Base-by-base conservation (phyloP, 352 stramenopile species). In the Phytophthora sojae region DNA sequence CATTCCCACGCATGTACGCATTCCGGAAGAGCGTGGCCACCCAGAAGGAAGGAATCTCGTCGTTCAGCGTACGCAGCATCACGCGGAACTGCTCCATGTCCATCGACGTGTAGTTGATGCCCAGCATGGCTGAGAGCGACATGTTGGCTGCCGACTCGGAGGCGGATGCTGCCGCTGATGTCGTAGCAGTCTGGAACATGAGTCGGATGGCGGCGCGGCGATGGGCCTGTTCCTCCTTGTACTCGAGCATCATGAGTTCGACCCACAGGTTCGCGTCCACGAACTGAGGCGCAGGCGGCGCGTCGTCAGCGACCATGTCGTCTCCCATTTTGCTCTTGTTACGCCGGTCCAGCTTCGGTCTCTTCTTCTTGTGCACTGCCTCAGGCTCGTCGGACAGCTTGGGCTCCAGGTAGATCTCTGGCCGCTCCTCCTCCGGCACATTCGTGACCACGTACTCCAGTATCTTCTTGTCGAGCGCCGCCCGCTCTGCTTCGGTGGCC, bases 211-310 rank as follows among this genome's bases (percentile, higher is more conserved):
- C 92, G 17, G 92, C 92, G 4, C 87, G 79, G 3, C 94, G 88
- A 64, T 98, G 93, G 0, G 93, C 90, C 69, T 98, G 93, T 62
- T 98, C 94, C 56, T 97, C 91, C 35, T 96, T 95, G 75, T 98
- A 97, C 73, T 97, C 89, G 52, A 93, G 80, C 82, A 96, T 91
- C 87, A 96, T 94, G 19, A 95, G 73, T 35, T 94, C 85, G 3
- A 95, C 71, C 89, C 89, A 96, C 3, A 94, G 64, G 32, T 92
- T 82, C 1, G 88, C 89, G 21, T 96, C 89, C 0, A 96, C 73
- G 26, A 93, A 94, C 49, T 91, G 82, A 15, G 63, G 60, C 0
- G 47, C 30, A 5, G 47, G 8, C 1, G 39, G 45, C 19, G 35
- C 21, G 15, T 63, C 47, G 14, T n/a, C 47, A 30, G 58, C 26